Evolutionary conservation across 305 asterid genomes (phyloP), one percentile per base, ranked within the genome.

Genomic region (Fraxinus albicans): DNA sequence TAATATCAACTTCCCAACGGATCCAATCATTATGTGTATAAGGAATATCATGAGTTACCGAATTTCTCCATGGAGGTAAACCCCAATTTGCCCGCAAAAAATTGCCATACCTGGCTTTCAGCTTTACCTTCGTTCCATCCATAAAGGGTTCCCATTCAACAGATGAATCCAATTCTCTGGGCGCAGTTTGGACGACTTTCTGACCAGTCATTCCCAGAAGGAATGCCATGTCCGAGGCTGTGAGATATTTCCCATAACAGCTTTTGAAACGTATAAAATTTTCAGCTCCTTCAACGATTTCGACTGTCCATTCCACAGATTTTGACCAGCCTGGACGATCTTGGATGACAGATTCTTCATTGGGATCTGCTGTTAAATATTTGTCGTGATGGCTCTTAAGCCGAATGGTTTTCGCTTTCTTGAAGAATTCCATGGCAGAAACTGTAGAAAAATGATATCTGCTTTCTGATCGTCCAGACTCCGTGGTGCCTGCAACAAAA

Each of bases 21-120:
- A 60, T 60, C 70, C 29, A 60, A 19, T 60, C 70, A 7, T 21
- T 31, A 23, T 60, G 70, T 60, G 1, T 60, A 19, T 0, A 60
- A 21, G 70, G 70, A 60, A 60, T 60, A 60, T 60, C 70, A 19
- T 60, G 70, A 60, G 70, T 94, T 27, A 95, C 47, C 27, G 99
- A 93, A 75, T 95, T 95, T 81, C 97, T 81, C 97, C 97, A 95
- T 50, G 98, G 98, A 31, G 97, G 99, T 81, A 90, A 34, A 0
- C 99, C 96, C 10, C 93, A 97, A 80, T 95, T 95, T 3, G 97
- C 99, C 8, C 99, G 88, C 35, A 95, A 84, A 79, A 72, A 95
- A 79, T 93, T 93, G 3, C 98, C 99, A n/a, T 92, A 90, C 55
- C 97, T 82, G 0, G 97, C 86, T 73, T 91, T 95, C 4, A 95